Evolutionary conservation across 768 basidiomycete species (phyloP), one percentile per base, ranked within the genome.

Genomic region (Collybia sordida): DNA sequence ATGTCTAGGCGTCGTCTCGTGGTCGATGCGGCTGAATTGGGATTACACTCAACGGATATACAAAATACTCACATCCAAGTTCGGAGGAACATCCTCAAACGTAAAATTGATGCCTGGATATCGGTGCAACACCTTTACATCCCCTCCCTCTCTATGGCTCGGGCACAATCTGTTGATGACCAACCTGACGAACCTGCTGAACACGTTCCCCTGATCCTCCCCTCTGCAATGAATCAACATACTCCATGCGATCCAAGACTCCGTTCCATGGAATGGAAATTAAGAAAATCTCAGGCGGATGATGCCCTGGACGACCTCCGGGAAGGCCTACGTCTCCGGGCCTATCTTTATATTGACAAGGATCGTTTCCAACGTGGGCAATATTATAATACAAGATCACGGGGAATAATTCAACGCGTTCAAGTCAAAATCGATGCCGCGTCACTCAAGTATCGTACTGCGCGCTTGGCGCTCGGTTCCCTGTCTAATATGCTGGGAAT

Each of bases 291-390:
- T 14, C 53, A 58, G 24, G 57, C 57, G 35, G 41, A 39, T 25
- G 53, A 58, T 24, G 51, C 57, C 11, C 42, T 58, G 1, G 25
- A 45, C 19, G 44, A 55, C 18, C 48, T 58, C 3, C 42, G 45
- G 9, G 42, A 58, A 27, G 44, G 42, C 23, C 53, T 58, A 34
- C 45, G 48, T 11, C 42, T 58, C 14, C 34, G 23, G 17, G 17
- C 28, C 18, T 52, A 50, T 31, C 45, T 57, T 22, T n/a, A n/a
- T n/a, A n/a, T n/a, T n/a, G n/a, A n/a, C n/a, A n/a, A n/a, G n/a
- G n/a, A n/a, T n/a, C n/a, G 35, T 2, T 57, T 54, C 43, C 51
- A 52, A 19, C 42, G 45, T 9, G 57, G 53, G 17, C 50, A 55
- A 40, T 38, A 17, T n/a, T 42, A 44, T 12, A 57, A 57, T 41